A percentile compares a stretch with the other conserved stretches of the same genome.
Conservation (phyloP, 2,329 filamentous ascomycete species). For the Fusarium secorum region DNA sequence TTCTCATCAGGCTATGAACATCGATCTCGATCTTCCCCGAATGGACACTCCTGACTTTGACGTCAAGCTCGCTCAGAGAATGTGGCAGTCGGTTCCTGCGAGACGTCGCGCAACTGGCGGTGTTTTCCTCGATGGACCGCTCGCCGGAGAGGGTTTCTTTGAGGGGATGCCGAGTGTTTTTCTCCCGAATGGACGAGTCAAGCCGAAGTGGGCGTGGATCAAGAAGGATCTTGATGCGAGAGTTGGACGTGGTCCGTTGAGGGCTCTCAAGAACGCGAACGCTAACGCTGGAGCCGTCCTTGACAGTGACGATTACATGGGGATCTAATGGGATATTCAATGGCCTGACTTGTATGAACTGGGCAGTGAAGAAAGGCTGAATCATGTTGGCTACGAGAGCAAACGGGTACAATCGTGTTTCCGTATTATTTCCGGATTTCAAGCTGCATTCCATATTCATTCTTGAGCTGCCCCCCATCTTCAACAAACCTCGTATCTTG, state of each 20-base stretch:
- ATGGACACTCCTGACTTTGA: neutral
- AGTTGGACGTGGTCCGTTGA: neutral
- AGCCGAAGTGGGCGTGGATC: slow-evolving; percentile 4
- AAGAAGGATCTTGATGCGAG: neutral
- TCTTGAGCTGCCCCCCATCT: fast-evolving
- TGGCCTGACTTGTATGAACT: neutral
- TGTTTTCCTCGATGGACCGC: neutral
- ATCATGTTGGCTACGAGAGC: neutral
- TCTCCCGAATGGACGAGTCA: slow-evolving; percentile 7
- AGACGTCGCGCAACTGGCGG: slow-evolving; percentile 5
- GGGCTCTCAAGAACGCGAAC: neutral
- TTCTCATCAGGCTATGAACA: neutral
- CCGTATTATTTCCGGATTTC: neutral
- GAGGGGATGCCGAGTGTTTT: slow-evolving; percentile 1
- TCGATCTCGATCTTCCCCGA: neutral
- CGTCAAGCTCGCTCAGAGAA: slow-evolving; percentile 1
- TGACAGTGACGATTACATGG: fast-evolving
- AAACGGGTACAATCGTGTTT: fast-evolving
- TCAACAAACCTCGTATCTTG: neutral
- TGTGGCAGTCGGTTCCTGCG: slow-evolving; percentile 19
- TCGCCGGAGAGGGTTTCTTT: slow-evolving; percentile 4
- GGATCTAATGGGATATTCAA: fast-evolving
- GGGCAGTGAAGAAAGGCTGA: fast-evolving
- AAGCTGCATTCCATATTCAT: neutral
- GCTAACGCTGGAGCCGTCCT: neutral